Conservation (phyloP, 176 grass and related monocot genomes). For the Oryza punctata region DNA sequence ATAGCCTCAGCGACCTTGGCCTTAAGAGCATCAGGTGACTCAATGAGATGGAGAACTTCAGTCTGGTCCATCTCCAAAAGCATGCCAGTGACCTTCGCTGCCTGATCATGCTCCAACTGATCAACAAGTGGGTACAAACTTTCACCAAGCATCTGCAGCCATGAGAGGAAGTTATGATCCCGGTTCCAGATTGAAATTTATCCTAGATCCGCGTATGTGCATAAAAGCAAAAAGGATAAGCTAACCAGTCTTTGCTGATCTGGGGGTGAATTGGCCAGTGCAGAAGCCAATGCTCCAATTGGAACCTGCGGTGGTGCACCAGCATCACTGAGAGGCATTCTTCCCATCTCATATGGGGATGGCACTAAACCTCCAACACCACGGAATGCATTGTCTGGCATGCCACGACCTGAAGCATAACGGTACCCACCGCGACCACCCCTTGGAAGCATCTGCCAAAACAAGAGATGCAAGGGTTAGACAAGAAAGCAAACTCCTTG, state of each 20-base stretch:
- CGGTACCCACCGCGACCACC: constrained; percentile 54
- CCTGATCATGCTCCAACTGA: constrained; percentile 59
- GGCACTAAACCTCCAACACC: constrained; percentile 56
- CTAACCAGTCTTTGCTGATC: constrained; percentile 64
- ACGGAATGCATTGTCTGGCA: constrained; percentile 45
- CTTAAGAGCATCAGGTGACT: constrained; percentile 69
- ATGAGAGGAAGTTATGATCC: neutral
- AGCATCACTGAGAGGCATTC: constrained; percentile 37
- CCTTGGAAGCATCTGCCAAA: constrained; percentile 63
- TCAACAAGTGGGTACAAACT: constrained; percentile 65
- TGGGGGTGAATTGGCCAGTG: constrained; percentile 58
- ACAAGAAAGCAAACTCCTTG: neutral
- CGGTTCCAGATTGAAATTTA: neutral
- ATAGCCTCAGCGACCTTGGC: constrained; percentile 67
- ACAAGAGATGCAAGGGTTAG: neutral
- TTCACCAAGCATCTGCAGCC: constrained; percentile 62
- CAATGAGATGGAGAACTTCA: constrained; percentile 64
- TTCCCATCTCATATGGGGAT: constrained; percentile 67
- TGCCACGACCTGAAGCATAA: constrained; percentile 59
- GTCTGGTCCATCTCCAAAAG: constrained; percentile 75
- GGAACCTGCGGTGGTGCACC: constrained; percentile 41
- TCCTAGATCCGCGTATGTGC: neutral
- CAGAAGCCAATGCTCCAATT: constrained; percentile 50
- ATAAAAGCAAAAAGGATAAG: neutral
- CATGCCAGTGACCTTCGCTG: constrained; percentile 75